Base-by-base conservation (phyloP, 768 basidiomycete genomes). In the Tricholoma hemisulphureum region DNA sequence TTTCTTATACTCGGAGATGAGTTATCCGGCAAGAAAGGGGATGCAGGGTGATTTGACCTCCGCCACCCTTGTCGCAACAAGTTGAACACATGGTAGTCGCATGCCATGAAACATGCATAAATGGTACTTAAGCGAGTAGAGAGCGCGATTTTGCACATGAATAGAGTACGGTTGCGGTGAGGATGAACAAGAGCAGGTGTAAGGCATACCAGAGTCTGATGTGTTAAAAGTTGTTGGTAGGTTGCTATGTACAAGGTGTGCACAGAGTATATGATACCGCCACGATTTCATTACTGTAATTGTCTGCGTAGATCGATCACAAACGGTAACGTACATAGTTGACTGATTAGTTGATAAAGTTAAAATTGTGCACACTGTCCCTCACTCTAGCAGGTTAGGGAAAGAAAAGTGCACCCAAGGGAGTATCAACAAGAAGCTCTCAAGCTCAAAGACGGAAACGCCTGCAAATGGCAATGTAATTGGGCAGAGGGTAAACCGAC, bases 401-500 rank as follows among this genome's bases (percentile, higher is more conserved):
- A 51, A 50, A 26, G 53, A 56, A 50, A 37, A 14, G 29, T 28
- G 31, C 48, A 45, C 32, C n/a, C 28, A 45, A 29, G 26, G 34
- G 41, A 53, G 53, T 50, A 58, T 16, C n/a, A 26, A 41, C 31
- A 49, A 53, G 31, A 57, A 60, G 26, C 32, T 34, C 32, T 31
- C n/a, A n/a, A n/a, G n/a, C 43, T 48, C 26, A n/a, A 24, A 26
- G 43, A 24, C 11, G 45, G 60, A 64, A 53, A 58, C 59, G 58
- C 34, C 66, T 63, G 24, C 45, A 65, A 67, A 62, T 60, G 66
- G 67, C 58, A 49, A n/a, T n/a, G n/a, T 62, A 10, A 24, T 2
- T 67, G 73, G 74, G 73, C 71, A 72, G 62, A 71, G 74, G 74
- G 73, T 68, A 67, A 59, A 59, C 70, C 68, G 69, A 67, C 67